Evolutionary conservation across 2,329 filamentous ascomycete species (phyloP), one percentile per base, ranked within the genome.

Genomic region (Neoscytalidium dimidiatum): DNA sequence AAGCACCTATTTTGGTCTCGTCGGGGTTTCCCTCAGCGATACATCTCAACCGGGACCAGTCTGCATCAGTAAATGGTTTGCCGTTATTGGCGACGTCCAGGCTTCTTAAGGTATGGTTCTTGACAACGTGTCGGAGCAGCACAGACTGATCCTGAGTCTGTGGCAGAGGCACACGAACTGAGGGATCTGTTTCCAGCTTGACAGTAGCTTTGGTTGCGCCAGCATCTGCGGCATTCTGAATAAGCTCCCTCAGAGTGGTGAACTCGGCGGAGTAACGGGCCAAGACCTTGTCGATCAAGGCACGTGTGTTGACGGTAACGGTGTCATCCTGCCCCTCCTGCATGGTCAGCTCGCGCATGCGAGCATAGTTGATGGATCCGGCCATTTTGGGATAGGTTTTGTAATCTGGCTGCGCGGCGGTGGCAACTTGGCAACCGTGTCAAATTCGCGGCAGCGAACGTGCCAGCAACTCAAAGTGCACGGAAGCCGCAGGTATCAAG

Each of bases 1-100:
- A 99, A 3, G 95, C 96, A 63, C 95, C 95, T 72, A 99, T 99
- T 82, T 99, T 99, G 52, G 94, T 98, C 80, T 99, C 95, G 77
- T 99, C 95, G 0, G 95, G 95, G 74, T 99, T 99, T 52, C 95
- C 96, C 77, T 99, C 95, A n/a, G 95, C 96, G 68, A 99, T 99
- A 67, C 94, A 89, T 83, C 98, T 98, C 69, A 99, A 77, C 62
- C 95, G 87, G 51, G 89, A 88, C 95, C 95, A 99, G 78, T 99
- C 95, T 19, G 93, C 96, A 71, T 90, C 86, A 60, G 88, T 90
- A 73, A 99, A 99, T 0, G 92, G 86, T 69, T 92, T 86, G 38
- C 95, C 95, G 78, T 99, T 90, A 73, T 99, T 99, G 67, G 92
- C 91, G 6, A 98, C 94, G 9, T 97, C 84, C n/a, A 98, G 83